These are phyloP conservation scores for Ilex paraguariensis DNA, from an alignment of 305 asterid genomes.

Conservation along the genomic window DNA sequence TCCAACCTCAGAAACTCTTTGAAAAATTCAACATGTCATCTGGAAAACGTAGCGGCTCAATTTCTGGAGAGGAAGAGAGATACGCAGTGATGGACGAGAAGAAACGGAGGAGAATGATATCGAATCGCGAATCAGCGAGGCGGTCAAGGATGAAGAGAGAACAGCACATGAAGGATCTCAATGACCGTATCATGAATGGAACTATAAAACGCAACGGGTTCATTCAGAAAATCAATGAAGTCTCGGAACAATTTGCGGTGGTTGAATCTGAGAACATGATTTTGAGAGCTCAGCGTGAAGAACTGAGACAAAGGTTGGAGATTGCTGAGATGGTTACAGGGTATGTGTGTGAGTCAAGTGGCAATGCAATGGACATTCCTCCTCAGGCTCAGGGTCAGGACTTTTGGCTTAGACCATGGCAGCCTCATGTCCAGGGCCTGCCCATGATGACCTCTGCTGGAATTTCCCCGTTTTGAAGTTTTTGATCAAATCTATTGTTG, in stretches of 20 bases:
- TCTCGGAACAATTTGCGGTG: constrained; percentile 4
- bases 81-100: constrained; percentile 31
- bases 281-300: neutral
- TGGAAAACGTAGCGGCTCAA: constrained; percentile 18
- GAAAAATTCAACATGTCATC: constrained; percentile 27
- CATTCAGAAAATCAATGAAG: constrained; percentile 19
- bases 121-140: constrained; percentile 52
- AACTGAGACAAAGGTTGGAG: neutral
- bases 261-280: neutral
- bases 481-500: too few species aligned
- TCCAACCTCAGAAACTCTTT: neutral
- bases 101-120: constrained; percentile 57
- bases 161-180: constrained; percentile 45
- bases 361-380: neutral
- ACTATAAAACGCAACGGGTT: constrained; percentile 15
- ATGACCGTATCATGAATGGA: constrained; percentile 29
- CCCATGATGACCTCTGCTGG: neutral
- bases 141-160: constrained; percentile 56
- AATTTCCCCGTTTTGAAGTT: neutral
- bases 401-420: neutral
- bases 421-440: neutral
- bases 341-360: neutral
- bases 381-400: neutral
- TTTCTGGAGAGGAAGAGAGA: constrained; percentile 21
- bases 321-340: constrained; percentile 1